Base-by-base conservation (phyloP, 2,329 filamentous ascomycete genomes). In the Byssoonygena ceratinophila region DNA sequence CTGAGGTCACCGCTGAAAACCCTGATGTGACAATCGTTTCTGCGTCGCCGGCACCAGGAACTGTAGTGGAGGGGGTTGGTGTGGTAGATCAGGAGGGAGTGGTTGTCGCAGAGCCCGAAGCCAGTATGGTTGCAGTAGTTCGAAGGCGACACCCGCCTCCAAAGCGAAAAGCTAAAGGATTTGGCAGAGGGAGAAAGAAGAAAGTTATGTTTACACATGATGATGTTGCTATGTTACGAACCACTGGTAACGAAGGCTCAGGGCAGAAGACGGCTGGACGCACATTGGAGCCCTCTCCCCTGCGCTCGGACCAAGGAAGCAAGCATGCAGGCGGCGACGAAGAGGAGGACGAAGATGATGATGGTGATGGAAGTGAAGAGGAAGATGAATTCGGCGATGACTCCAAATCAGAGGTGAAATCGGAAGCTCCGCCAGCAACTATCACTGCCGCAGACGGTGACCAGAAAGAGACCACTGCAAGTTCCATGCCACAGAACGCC, bases 121-220 rank as follows among this genome's bases (percentile, higher is more conserved):
- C 74, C 66, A 61, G 72, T 67, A 60, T 66, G 41, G 66, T 69
- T 8, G 60, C 66, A 59, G 76, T 75, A 20, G 75, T 76, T 14
- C 69, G 73, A 3, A 76, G 75, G 63, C 80, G 83, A 63, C 81
- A 84, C 55, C 83, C 84, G 0, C 84, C 83, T 25, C 86, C 86
- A 0, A 89, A 88, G 66, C 83, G 87, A 66, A 94, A 91, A 74
- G 75, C 79, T 45, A 90, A 86, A 67, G 85, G 87, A 0, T 82
- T 85, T 32, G 87, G 87, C 6, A 80, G 88, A 57, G 87, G 87
- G 14, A 78, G 81, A 57, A 91, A 84, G 76, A 86, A 83, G 69
- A 87, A 83, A 65, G 78, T 82, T 39, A 76, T 77, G 56, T 81
- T 82, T 59, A 66, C 67, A 2, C 66, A 64, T 73, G 60, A 74